Evolutionary conservation across 495 filamentous ascomycete species (phyloP).

Genomic region (Poronia punctata): DNA sequence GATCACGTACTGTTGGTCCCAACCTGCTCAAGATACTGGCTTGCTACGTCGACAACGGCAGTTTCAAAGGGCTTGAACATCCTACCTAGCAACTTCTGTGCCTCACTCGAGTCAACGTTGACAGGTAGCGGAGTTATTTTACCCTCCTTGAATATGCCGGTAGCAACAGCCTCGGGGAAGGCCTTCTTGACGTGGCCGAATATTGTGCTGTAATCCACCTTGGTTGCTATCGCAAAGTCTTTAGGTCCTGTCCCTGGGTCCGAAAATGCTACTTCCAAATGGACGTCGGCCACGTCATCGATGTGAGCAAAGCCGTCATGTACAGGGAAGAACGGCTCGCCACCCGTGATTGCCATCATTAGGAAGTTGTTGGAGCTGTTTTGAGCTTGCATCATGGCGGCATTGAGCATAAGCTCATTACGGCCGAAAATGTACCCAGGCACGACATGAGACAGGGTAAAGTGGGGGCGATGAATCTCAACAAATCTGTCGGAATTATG

Average conservation of each 20-base stretch:
- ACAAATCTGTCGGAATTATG: slow-evolving; percentile 29
- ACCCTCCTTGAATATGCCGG: slow-evolving; percentile 15
- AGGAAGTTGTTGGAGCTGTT: slow-evolving; percentile 21
- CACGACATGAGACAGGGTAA: slow-evolving; percentile 32
- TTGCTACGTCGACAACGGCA: slow-evolving; percentile 34
- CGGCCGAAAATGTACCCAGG: slow-evolving; percentile 33
- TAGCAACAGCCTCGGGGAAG: slow-evolving; percentile 18
- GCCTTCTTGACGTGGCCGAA: slow-evolving; percentile 13
- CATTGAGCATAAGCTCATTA: slow-evolving; percentile 30
- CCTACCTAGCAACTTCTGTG: slow-evolving; percentile 39
- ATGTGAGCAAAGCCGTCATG: slow-evolving; percentile 26
- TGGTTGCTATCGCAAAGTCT: slow-evolving; percentile 16
- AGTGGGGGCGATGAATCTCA: slow-evolving; percentile 23
- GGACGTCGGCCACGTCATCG: slow-evolving; percentile 33
- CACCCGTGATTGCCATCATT: slow-evolving; percentile 18
- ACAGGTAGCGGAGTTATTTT: slow-evolving; percentile 9
- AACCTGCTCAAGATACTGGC: slow-evolving; percentile 31
- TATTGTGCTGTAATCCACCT: slow-evolving; percentile 5
- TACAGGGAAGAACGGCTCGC: slow-evolving; percentile 10
- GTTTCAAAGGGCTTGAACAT: slow-evolving; percentile 36
- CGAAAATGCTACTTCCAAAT: slow-evolving; percentile 28
- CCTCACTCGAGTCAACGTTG: slow-evolving; percentile 30
- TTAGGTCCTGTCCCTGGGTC: slow-evolving; percentile 23
- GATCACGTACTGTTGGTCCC: slow-evolving; percentile 4
- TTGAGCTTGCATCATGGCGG: slow-evolving; percentile 14